Base-by-base conservation (phyloP, 768 basidiomycete species). In the Termitomyces sp. region DNA sequence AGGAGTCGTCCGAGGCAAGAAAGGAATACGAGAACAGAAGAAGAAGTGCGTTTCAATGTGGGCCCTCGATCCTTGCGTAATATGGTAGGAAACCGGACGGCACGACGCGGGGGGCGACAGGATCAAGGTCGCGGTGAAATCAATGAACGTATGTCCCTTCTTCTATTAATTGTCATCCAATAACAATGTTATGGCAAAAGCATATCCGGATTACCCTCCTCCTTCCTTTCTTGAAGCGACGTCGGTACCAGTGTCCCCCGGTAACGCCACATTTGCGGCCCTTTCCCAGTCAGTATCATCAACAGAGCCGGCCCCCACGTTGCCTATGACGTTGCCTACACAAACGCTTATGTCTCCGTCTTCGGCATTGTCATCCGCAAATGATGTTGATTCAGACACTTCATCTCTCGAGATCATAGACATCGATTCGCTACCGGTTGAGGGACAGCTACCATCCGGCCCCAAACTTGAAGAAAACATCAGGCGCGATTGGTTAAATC, bases 181-280 rank as follows among this genome's bases (percentile, higher is more conserved):
- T 49, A 23, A 57, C 37, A 23, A 39, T 52, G 56, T 59, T 17
- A 56, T 45, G 30, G 61, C 57, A 64, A 63, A 77, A 68, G 70
- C 63, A 68, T 76, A 75, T 46, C 81, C 84, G 27, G 80, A 88
- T 65, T 87, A 86, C 64, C 86, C 85, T 7, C 89, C 89, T 12
- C 89, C 89, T 27, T 82, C 87, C 12, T 88, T 89, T 62, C 82
- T 83, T 58, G 89, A 91, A 68, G 85, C 85, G 5, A 82, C 79
- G 37, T 77, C 79, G 2, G 49, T 71, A 53, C 78, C 67, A 57
- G 71, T 74, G 64, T 63, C 74, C 71, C 52, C 55, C 12, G 79
- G 63, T 66, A 76, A 64, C 55, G 72, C 73, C 23, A 77, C 76
- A 55, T 65, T 75, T 55, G 73, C 52, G 54, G 68, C 66, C 61